Evolutionary conservation across 306 rosid species (phyloP).

Genomic region (Inga leiocalycina): DNA sequence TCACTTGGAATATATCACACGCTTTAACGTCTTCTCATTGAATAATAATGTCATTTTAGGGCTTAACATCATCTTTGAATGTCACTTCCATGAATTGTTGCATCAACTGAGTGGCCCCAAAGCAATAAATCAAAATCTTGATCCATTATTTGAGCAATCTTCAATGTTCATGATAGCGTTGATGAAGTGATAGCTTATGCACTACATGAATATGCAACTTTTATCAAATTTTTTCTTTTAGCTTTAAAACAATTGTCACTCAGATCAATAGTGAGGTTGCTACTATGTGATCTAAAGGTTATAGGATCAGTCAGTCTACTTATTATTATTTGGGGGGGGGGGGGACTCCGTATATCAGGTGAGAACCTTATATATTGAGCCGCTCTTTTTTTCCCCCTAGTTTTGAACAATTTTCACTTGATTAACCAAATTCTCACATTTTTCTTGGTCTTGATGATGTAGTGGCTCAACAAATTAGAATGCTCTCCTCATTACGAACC

Average conservation of each 20-base stretch:
- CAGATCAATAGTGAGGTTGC: too few relatives aligned
- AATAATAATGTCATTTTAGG: not conserved
- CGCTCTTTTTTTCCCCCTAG: too few relatives aligned
- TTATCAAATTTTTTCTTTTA: not conserved
- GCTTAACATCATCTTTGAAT: constrained; percentile 8
- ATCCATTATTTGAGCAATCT: constrained; percentile 30
- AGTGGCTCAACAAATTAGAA: constrained; percentile 38
- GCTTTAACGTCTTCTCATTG: not conserved
- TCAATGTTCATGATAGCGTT: constrained; percentile 11
- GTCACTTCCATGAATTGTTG: not conserved
- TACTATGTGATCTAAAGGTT: too few relatives aligned
- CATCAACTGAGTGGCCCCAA: constrained; percentile 1
- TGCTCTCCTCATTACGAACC: constrained; percentile 3
- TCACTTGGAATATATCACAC: not conserved
- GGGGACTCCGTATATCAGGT: too few relatives aligned
- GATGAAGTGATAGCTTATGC: constrained; percentile 29
- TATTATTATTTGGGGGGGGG: too few relatives aligned
- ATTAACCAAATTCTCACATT: not conserved
- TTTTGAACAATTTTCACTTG: not conserved
- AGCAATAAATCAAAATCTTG: not conserved
- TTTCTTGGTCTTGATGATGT: constrained; percentile 22
- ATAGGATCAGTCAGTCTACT: too few relatives aligned
- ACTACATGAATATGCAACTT: not conserved
- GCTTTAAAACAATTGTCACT: too few relatives aligned
- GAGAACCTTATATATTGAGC: too few relatives aligned